These are phyloP conservation scores for Phoma sp. DNA, from an alignment of 2,329 filamentous ascomycete genomes.

Conservation along the genomic window DNA sequence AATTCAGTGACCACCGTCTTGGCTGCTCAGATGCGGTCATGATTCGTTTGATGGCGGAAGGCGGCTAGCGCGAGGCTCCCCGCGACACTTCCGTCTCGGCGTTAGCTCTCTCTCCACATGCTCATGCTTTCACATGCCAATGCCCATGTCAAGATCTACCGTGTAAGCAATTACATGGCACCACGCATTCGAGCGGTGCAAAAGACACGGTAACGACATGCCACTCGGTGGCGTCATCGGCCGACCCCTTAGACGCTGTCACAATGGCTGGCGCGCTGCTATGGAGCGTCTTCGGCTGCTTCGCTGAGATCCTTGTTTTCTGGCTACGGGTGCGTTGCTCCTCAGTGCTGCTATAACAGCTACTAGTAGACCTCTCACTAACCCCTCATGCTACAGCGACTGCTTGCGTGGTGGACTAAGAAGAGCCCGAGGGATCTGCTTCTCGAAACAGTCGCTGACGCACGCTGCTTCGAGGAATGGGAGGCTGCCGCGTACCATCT, in stretches of 20 bases:
- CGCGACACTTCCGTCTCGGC: slow-evolving; percentile 14
- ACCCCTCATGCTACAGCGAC: slow-evolving; percentile 60
- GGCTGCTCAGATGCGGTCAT: slow-evolving; percentile 3
- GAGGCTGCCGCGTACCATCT: slow-evolving; percentile 80
- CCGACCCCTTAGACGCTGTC: slow-evolving; percentile 10
- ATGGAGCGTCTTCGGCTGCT: slow-evolving; percentile 39
- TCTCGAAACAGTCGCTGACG: slow-evolving; percentile 68
- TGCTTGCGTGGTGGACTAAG: slow-evolving; percentile 69
- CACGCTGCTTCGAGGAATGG: slow-evolving; percentile 82
- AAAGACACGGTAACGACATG: slow-evolving; percentile 37
- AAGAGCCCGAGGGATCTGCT: slow-evolving; percentile 70
- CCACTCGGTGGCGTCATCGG: slow-evolving; percentile 20
- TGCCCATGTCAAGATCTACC: not conserved
- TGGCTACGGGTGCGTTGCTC: slow-evolving; percentile 47
- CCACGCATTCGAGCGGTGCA: slow-evolving; percentile 21
- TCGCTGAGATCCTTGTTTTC: slow-evolving; percentile 49
- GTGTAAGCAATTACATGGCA: slow-evolving; percentile 23
- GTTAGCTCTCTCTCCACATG: not conserved
- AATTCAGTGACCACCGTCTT: slow-evolving; percentile 1
- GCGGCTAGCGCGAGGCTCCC: slow-evolving; percentile 5
- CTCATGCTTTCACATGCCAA: slow-evolving; percentile 12
- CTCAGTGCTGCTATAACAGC: slow-evolving; percentile 17
- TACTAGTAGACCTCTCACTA: not conserved
- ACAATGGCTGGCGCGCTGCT: slow-evolving; percentile 32
- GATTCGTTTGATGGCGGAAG: not conserved